Conservation (phyloP, 1,284 basidiomycete species). For the Ganoderma lingzhi region DNA sequence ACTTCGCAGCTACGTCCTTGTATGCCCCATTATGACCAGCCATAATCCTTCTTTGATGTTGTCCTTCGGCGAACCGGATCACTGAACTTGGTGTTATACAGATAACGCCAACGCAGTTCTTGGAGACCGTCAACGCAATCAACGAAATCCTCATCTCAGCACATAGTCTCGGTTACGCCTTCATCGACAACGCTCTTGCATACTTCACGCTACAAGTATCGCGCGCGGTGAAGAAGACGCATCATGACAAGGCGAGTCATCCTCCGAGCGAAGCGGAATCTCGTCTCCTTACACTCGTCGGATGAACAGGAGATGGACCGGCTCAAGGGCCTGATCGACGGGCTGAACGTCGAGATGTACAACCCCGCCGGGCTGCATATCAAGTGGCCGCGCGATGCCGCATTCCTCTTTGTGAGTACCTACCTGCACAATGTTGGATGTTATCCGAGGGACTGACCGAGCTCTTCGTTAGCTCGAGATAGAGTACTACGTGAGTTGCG, state of each 20-base stretch:
- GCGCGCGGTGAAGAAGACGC: slow-evolving; percentile 64
- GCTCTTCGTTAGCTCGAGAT: slow-evolving; percentile 67
- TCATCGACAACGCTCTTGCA: slow-evolving; percentile 75
- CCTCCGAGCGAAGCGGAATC: too few species aligned
- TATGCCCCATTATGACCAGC: background rate
- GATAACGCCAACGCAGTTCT: slow-evolving; percentile 85
- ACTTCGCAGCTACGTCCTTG: too few species aligned
- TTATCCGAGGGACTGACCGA: slow-evolving; percentile 1
- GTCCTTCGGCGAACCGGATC: background rate
- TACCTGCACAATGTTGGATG: slow-evolving; percentile 34
- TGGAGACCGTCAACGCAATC: slow-evolving; percentile 85
- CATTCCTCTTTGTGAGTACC: slow-evolving; percentile 81
- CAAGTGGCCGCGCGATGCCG: slow-evolving; percentile 80
- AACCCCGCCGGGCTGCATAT: slow-evolving; percentile 86
- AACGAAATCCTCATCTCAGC: slow-evolving; percentile 85
- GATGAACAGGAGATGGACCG: slow-evolving; percentile 76
- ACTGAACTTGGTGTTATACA: slow-evolving; percentile 38
- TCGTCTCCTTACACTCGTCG: background rate
- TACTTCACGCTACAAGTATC: slow-evolving; percentile 81
- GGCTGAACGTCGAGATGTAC: slow-evolving; percentile 72
- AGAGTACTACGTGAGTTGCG: slow-evolving; percentile 70
- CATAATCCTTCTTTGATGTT: background rate
- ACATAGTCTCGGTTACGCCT: slow-evolving; percentile 69
- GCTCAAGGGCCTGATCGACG: slow-evolving; percentile 65
- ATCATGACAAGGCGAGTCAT: slow-evolving; percentile 76